Evolutionary conservation across 2,329 filamentous ascomycete genomes (phyloP).

Genomic region (Exophiala calicioides): DNA sequence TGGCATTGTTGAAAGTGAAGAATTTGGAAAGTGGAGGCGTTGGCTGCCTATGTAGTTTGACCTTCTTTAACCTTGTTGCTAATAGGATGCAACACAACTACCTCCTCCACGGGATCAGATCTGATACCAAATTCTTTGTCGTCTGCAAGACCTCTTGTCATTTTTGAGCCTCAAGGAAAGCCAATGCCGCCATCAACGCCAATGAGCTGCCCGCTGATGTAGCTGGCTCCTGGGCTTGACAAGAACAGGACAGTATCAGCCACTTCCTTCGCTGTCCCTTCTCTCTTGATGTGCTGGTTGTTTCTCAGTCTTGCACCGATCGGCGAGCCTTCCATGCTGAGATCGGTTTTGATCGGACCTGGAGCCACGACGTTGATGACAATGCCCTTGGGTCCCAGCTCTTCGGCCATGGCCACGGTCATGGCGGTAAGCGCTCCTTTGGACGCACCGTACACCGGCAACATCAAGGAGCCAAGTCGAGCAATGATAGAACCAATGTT

Average conservation of each 20-base stretch:
- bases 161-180: constrained; percentile 19
- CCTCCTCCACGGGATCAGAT: too few species aligned
- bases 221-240: constrained; percentile 39
- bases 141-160: too few species aligned
- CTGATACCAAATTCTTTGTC: too few species aligned
- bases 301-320: constrained; percentile 46
- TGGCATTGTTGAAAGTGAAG: too few species aligned
- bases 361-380: constrained; percentile 54
- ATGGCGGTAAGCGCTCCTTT: constrained; percentile 64
- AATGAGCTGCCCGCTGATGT: constrained; percentile 53
- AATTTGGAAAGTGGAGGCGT: too few species aligned
- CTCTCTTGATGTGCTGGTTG: constrained; percentile 49
- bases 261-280: constrained; percentile 54
- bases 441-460: constrained; percentile 52
- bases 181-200: constrained; percentile 46
- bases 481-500: constrained; percentile 37
- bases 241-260: constrained; percentile 51
- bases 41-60: too few species aligned
- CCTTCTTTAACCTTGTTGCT: too few species aligned
- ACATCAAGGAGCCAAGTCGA: constrained; percentile 21
- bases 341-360: constrained; percentile 57
- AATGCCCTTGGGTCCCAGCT: constrained; percentile 52
- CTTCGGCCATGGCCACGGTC: constrained; percentile 57
- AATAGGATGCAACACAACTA: too few species aligned
- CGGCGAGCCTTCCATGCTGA: constrained; percentile 55